These are phyloP conservation scores for Cyclotella sp. DNA, from an alignment of 108 stramenopile genomes.

Conservation along the genomic window DNA sequence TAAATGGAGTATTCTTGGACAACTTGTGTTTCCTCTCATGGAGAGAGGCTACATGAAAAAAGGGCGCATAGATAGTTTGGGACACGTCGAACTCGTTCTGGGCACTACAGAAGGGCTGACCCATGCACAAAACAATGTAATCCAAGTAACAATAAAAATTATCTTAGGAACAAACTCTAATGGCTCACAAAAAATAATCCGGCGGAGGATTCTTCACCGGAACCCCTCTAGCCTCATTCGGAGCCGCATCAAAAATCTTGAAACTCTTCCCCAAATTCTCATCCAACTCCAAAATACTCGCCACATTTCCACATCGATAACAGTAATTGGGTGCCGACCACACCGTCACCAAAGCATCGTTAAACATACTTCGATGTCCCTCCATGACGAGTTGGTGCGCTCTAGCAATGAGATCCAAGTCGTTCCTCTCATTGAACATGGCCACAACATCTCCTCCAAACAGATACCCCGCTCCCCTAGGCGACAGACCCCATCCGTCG, in stretches of 20 bases:
- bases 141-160: too few relatives aligned
- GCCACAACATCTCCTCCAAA: slow-evolving; percentile 92
- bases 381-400: slow-evolving; percentile 97
- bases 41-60: too few relatives aligned
- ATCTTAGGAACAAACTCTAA: too few relatives aligned
- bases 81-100: too few relatives aligned
- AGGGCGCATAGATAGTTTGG: too few relatives aligned
- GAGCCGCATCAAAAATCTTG: slow-evolving; percentile 96
- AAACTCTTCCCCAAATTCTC: slow-evolving; percentile 85
- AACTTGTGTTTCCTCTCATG: too few relatives aligned
- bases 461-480: slow-evolving; percentile 97
- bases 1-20: too few relatives aligned
- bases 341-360: slow-evolving; percentile 95
- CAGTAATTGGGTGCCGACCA: slow-evolving; percentile 99
- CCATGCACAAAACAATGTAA: too few relatives aligned
- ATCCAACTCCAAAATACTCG: slow-evolving; percentile 98
- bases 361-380: slow-evolving; percentile 97
- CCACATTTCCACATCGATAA: slow-evolving; percentile 99
- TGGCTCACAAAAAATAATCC: slow-evolving; percentile 92
- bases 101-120: too few relatives aligned
- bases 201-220: slow-evolving; percentile 92
- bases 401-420: slow-evolving; percentile 82
- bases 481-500: slow-evolving; percentile 95
- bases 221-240: slow-evolving; percentile 98
- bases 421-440: slow-evolving; percentile 91